Evolutionary conservation across 345 rosid genomes (phyloP), one percentile per base, ranked within the genome.

Genomic region (Citrus inodora): DNA sequence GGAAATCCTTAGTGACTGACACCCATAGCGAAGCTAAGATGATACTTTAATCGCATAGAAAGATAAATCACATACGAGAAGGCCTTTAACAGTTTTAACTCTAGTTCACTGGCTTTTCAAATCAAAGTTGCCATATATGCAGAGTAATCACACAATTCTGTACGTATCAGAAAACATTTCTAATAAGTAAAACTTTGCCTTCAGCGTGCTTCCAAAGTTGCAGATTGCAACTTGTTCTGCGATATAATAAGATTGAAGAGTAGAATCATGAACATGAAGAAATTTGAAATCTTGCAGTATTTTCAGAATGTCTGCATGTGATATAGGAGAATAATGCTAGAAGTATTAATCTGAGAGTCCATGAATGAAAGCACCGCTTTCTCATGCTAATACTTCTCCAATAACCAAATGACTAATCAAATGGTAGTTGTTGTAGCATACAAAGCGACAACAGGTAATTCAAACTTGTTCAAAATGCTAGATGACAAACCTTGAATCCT

Each of bases 401-500:
- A 7, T n/a, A 32, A 51, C 56, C 38, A 42, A 62, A 62, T 63
- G 21, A 74, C 59, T 51, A 38, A 24, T 37, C 53, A 4, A 32
- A 48, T n/a, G 0, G 62, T 13, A 46, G 61, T 48, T 6, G 24
- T 33, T 13, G 32, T 10, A 32, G 38, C 46, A 30, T 33, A 7
- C 22, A 2, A 48, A 40, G 51, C 37, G 63, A 35, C 56, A 17
- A 51, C 1, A 6, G 6, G 66, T 66, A 64, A 46, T 53, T 58
- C 79, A 75, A 62, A 72, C 40, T 55, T 28, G 58, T 61, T 63
- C 65, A 62, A 73, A 38, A 76, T 27, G 30, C 25, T 32, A 33
- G 32, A 68, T 60, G 66, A 79, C 71, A 73, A 55, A 76, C 99
- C 98, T 95, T 92, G 79, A 95, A 95, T 71, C 92, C 96, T 51